These are phyloP conservation scores for Deinandra increscens DNA, from an alignment of 129 eudicot species.

Conservation along the genomic window DNA sequence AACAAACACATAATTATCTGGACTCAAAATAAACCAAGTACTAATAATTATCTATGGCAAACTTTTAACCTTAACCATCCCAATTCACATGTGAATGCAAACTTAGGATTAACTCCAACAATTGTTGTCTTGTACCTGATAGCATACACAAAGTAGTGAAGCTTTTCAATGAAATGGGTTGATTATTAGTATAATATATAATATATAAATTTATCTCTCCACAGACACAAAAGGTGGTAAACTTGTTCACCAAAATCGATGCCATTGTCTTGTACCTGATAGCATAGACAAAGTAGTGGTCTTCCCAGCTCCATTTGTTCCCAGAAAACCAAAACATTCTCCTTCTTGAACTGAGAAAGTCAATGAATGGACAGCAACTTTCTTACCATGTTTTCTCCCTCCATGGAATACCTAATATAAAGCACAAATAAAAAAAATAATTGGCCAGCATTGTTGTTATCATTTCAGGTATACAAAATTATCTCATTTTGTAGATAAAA, in stretches of 20 bases:
- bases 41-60: too few relatives aligned
- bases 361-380: conserved; percentile 86
- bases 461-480: conserved; percentile 9
- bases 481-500: neutral
- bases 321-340: conserved; percentile 96
- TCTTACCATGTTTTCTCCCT: conserved; percentile 50
- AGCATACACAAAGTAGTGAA: conserved; percentile 71
- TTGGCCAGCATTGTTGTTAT: neutral
- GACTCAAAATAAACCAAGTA: too few relatives aligned
- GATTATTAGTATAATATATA: neutral
- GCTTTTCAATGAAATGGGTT: neutral
- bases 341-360: conserved; percentile 98
- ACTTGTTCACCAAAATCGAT: conserved; percentile 5
- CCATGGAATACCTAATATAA: conserved; percentile 79
- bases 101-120: too few relatives aligned
- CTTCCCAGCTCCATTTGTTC: conserved; percentile 99
- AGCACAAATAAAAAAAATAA: conserved; percentile 15
- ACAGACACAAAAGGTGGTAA: conserved; percentile 1
- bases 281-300: conserved; percentile 96
- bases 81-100: too few relatives aligned
- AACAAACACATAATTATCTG: too few relatives aligned
- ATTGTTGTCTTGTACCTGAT: conserved; percentile 47
- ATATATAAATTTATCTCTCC: neutral
- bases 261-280: conserved; percentile 53
- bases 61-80: too few relatives aligned